Percentiles rank a stretch among this genome's conserved stretches.
These are phyloP conservation scores for Camelina laxa DNA, from an alignment of 345 rosid species.

Conservation along the genomic window DNA sequence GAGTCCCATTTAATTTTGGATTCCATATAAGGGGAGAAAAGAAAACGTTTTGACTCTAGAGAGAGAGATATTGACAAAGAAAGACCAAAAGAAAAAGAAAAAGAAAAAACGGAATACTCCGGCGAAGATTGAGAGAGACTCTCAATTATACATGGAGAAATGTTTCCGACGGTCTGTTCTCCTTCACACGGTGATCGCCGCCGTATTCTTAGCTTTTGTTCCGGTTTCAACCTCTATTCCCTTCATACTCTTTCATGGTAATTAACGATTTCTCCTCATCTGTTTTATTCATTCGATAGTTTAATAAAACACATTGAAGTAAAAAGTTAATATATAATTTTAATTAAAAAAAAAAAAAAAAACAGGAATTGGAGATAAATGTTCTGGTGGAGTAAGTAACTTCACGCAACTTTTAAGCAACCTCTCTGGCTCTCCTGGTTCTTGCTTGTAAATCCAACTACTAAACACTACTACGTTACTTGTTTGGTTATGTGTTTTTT, in stretches of 20 bases:
- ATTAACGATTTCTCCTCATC: background rate
- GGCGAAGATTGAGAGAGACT: background rate
- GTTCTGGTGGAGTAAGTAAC: constrained; percentile 60
- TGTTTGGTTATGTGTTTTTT: constrained; percentile 9
- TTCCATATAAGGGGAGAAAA: background rate
- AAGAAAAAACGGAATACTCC: background rate
- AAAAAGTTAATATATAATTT: background rate
- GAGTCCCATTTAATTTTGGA: background rate
- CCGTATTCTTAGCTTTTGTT: constrained; percentile 29
- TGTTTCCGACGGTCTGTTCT: constrained; percentile 10
- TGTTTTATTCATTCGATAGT: background rate
- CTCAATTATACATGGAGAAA: constrained; percentile 21
- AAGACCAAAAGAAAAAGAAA: background rate
- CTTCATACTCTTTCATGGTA: constrained; percentile 79
- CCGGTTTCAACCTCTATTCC: constrained; percentile 61
- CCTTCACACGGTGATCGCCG: constrained; percentile 38
- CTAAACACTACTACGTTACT: constrained; percentile 1
- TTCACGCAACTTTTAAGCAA: constrained; percentile 63
- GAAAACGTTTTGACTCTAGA: constrained; percentile 11
- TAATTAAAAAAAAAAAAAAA: background rate
- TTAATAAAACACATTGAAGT: background rate
- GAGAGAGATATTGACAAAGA: background rate
- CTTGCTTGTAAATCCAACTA: constrained; percentile 61
- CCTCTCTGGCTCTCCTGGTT: constrained; percentile 74
- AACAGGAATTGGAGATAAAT: constrained; percentile 82